phyloP scores from a whole-genome alignment of 495 filamentous ascomycete genomes.

The Acidomyces sp. region DNA sequence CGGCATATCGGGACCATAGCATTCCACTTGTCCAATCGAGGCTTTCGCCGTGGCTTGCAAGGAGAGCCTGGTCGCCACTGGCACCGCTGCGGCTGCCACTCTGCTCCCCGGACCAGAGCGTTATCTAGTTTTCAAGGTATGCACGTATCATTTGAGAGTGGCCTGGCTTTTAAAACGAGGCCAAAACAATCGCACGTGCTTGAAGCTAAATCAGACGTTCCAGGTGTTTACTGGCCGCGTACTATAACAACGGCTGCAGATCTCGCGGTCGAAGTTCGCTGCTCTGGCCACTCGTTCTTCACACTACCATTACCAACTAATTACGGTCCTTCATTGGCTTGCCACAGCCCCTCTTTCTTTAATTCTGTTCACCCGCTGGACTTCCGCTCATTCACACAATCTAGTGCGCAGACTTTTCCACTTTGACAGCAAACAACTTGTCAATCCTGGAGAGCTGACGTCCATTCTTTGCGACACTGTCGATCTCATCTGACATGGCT shows the following conservation, averaged over 20 bases:
- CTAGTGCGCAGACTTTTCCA: slow-evolving; percentile 1
- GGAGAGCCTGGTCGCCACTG: slow-evolving; percentile 10
- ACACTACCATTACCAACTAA: slow-evolving; percentile 37
- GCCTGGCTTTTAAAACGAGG: slow-evolving; percentile 14
- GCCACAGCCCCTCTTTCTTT: slow-evolving; percentile 44
- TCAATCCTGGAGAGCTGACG: slow-evolving; percentile 27
- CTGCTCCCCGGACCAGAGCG: slow-evolving; percentile 7
- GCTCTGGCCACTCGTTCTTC: slow-evolving; percentile 25
- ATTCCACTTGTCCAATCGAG: slow-evolving; percentile 20
- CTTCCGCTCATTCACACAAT: slow-evolving; percentile 23
- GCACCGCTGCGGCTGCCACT: slow-evolving; percentile 4
- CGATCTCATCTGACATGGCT: slow-evolving; percentile 45
- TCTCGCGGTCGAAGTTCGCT: slow-evolving; percentile 11
- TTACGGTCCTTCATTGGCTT: slow-evolving; percentile 44
- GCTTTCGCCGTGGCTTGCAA: slow-evolving; percentile 21
- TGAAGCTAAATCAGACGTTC: slow-evolving; percentile 8
- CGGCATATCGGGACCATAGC: slow-evolving; percentile 13
- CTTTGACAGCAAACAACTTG: slow-evolving; percentile 7
- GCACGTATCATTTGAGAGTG: slow-evolving; percentile 8
- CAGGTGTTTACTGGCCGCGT: no score
- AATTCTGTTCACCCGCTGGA: slow-evolving; percentile 29
- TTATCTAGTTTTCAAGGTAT: slow-evolving; percentile 25
- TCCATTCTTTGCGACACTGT: slow-evolving; percentile 23
- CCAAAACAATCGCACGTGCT: slow-evolving; percentile 13
- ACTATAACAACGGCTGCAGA: slow-evolving; percentile 18